A percentile compares a stretch with the other conserved stretches of the same genome.
phyloP scores from a whole-genome alignment of 1,284 basidiomycete genomes.

The Inonotus hispidus region DNA sequence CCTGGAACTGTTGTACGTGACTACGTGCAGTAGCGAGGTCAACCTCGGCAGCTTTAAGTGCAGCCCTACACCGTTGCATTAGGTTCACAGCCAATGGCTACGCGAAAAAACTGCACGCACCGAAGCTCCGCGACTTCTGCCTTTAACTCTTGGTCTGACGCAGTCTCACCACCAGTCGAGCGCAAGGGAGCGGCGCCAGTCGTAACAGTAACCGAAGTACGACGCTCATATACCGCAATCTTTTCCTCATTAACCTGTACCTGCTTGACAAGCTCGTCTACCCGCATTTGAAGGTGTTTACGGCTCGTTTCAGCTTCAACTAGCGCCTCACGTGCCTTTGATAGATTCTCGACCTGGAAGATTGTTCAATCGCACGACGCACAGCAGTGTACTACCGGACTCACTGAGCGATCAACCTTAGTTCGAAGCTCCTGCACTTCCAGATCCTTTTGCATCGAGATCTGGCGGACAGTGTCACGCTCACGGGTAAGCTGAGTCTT shows the following conservation, averaged over 20 bases:
- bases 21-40: slow-evolving; percentile 65
- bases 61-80: slow-evolving; percentile 41
- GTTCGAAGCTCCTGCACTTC: slow-evolving; percentile 73
- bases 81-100: background rate
- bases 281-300: slow-evolving; percentile 73
- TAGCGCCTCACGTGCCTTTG: slow-evolving; percentile 68
- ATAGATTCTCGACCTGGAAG: slow-evolving; percentile 54
- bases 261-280: slow-evolving; percentile 66
- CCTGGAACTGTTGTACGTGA: slow-evolving; percentile 80
- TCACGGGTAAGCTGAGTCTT: slow-evolving; percentile 74
- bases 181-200: slow-evolving; percentile 17
- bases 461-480: slow-evolving; percentile 68
- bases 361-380: background rate
- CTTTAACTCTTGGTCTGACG: slow-evolving; percentile 77
- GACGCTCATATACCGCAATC: slow-evolving; percentile 80
- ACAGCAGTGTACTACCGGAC: slow-evolving; percentile 24
- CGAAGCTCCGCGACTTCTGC: slow-evolving; percentile 80
- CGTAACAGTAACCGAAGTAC: slow-evolving; percentile 35
- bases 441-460: slow-evolving; percentile 74
- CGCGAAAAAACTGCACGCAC: slow-evolving; percentile 34
- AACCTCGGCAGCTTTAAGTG: slow-evolving; percentile 69
- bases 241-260: slow-evolving; percentile 78
- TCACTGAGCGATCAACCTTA: slow-evolving; percentile 66
- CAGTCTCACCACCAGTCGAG: slow-evolving; percentile 36
- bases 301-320: slow-evolving; percentile 76